A percentile compares a stretch with the other conserved stretches of the same genome.
Evolutionary conservation across 2,329 filamentous ascomycete species (phyloP).

Genomic region (Cercospora janseana): DNA sequence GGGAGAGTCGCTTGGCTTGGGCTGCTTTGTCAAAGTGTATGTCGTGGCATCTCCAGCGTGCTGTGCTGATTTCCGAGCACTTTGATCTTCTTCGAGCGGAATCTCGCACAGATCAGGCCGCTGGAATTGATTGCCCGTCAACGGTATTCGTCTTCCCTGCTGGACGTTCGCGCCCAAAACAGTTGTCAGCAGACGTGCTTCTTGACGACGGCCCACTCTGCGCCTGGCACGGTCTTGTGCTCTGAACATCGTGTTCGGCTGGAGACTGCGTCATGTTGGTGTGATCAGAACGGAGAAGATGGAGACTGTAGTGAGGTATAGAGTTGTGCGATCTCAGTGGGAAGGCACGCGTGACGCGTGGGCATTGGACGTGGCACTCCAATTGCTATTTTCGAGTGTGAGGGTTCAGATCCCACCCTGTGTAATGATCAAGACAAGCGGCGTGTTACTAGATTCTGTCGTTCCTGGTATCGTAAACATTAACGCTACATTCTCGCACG

Average conservation of each 20-base stretch:
- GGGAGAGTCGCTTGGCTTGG: conserved; percentile 32
- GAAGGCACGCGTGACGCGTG: too few relatives aligned
- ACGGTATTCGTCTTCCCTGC: conserved; percentile 21
- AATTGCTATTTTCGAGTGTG: not conserved
- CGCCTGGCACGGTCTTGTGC: not conserved
- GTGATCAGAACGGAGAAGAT: not conserved
- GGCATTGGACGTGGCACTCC: too few relatives aligned
- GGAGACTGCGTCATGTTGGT: not conserved
- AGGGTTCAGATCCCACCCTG: too few relatives aligned
- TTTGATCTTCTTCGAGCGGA: conserved; percentile 16
- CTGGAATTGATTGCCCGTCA: conserved; percentile 23
- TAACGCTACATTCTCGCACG: not conserved
- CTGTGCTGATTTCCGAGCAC: not conserved
- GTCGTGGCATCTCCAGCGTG: not conserved
- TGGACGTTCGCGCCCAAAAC: conserved; percentile 28
- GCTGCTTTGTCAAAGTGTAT: not conserved
- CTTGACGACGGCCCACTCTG: not conserved
- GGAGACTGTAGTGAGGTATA: not conserved
- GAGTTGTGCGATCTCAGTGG: too few relatives aligned
- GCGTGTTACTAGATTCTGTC: conserved; percentile 12
- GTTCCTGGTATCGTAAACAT: conserved; percentile 10
- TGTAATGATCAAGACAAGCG: too few relatives aligned
- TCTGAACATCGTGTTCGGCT: not conserved
- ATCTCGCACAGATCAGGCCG: conserved; percentile 21
- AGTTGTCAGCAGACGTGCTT: not conserved